A percentile compares a stretch with the other conserved stretches of the same genome.
Evolutionary conservation across 768 basidiomycete species (phyloP).

Genomic region (Auricularia sp.): DNA sequence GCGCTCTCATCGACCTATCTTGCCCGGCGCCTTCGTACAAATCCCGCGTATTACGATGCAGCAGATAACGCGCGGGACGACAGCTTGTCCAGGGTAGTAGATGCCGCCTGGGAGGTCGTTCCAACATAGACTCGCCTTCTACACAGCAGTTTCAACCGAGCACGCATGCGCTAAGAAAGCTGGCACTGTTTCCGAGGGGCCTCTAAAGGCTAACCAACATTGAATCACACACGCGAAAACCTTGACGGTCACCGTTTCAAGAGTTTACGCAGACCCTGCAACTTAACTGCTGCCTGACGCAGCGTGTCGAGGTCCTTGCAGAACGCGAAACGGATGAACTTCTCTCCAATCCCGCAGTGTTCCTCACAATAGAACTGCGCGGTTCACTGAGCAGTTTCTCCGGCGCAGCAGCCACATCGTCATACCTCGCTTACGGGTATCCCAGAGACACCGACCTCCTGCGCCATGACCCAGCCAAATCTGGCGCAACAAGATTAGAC

Average conservation of each 20-base stretch:
- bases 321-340: conserved; percentile 82
- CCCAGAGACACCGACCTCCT: conserved; percentile 81
- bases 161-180: too few species aligned
- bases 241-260: conserved; percentile 17
- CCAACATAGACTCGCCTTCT: neutral
- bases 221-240: too few species aligned
- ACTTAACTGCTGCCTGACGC: conserved; percentile 67
- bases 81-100: conserved; percentile 61
- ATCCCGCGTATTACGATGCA: conserved; percentile 79
- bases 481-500: neutral
- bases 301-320: conserved; percentile 92
- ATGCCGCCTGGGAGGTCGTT: conserved; percentile 27
- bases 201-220: too few species aligned
- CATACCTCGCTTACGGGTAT: conserved; percentile 92
- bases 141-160: too few species aligned
- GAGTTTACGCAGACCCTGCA: conserved; percentile 65
- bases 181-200: too few species aligned
- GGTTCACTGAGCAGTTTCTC: conserved; percentile 8
- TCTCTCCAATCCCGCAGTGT: conserved; percentile 78
- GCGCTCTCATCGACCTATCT: conserved; percentile 76
- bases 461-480: conserved; percentile 78
- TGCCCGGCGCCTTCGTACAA: conserved; percentile 55
- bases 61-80: conserved; percentile 35
- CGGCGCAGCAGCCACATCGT: conserved; percentile 1
- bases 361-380: conserved; percentile 84